phyloP scores from a whole-genome alignment of 805 yeast species.

The Cyberlindnera euphorbiiphila region DNA sequence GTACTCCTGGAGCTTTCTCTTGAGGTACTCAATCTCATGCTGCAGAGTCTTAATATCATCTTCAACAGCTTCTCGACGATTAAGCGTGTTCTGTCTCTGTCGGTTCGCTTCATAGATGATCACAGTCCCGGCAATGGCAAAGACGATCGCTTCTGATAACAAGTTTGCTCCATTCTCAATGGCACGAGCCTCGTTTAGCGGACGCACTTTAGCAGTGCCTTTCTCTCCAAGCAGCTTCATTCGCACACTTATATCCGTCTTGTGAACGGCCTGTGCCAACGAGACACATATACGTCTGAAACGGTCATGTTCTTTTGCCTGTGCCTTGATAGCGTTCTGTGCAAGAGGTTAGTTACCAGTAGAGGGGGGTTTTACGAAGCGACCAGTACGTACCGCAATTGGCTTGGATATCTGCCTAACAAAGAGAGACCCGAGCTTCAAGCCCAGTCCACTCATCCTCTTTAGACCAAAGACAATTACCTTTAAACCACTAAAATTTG shows the following conservation, averaged over 20 bases:
- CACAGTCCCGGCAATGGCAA: constrained; percentile 74
- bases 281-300: constrained; percentile 61
- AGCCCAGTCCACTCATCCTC: constrained; percentile 80
- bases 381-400: constrained; percentile 39
- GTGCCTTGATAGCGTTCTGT: constrained; percentile 57
- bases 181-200: constrained; percentile 78
- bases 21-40: constrained; percentile 60
- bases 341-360: background rate
- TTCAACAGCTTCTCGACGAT: constrained; percentile 59
- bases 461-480: too few relatives aligned
- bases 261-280: constrained; percentile 70
- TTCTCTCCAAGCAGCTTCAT: constrained; percentile 41
- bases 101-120: constrained; percentile 69
- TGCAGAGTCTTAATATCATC: constrained; percentile 71
- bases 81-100: constrained; percentile 58
- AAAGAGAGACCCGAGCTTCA: constrained; percentile 67
- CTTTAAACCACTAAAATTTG: too few relatives aligned
- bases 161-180: constrained; percentile 79
- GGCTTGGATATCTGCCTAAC: constrained; percentile 79
- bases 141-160: constrained; percentile 72
- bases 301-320: constrained; percentile 66
- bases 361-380: background rate
- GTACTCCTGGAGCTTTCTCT: constrained; percentile 43
- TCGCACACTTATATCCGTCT: constrained; percentile 58
- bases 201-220: constrained; percentile 52